Conservation (phyloP, 192 early-diverging fungal genomes). For the Kickxella alabastrina region DNA sequence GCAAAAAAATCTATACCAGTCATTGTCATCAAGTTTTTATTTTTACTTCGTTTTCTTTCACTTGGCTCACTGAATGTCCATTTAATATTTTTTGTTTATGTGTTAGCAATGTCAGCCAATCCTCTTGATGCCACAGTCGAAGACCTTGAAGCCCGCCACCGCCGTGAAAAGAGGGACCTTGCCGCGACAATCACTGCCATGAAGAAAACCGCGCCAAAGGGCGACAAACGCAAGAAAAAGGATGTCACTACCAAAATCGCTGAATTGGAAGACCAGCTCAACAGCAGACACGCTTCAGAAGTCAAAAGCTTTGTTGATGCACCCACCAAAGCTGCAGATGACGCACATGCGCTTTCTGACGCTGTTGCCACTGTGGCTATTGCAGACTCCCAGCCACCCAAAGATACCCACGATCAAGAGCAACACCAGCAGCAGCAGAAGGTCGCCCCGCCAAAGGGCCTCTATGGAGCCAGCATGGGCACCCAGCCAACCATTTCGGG, state of each 20-base stretch:
- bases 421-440: constrained; percentile 1
- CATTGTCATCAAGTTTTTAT: background rate
- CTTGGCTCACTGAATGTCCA: background rate
- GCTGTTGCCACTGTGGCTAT: constrained; percentile 14
- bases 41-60: background rate
- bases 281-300: constrained; percentile 61
- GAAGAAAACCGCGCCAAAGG: constrained; percentile 73
- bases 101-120: constrained; percentile 2
- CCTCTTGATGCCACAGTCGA: constrained; percentile 38
- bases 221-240: constrained; percentile 86
- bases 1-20: background rate
- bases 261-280: constrained; percentile 60
- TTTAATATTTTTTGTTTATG: background rate
- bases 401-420: background rate
- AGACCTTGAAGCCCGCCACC: constrained; percentile 67
- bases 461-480: constrained; percentile 5
- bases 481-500: too few relatives aligned
- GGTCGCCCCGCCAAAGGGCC: background rate
- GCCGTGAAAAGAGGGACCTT: constrained; percentile 73
- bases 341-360: constrained; percentile 5
- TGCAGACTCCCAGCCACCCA: constrained; percentile 14
- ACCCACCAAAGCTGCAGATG: background rate
- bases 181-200: constrained; percentile 62
- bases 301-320: constrained; percentile 23
- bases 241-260: constrained; percentile 69